Evolutionary conservation across 148 eudicot genomes (phyloP), one percentile per base, ranked within the genome.

Genomic region (Fagopyrum esculentum): DNA sequence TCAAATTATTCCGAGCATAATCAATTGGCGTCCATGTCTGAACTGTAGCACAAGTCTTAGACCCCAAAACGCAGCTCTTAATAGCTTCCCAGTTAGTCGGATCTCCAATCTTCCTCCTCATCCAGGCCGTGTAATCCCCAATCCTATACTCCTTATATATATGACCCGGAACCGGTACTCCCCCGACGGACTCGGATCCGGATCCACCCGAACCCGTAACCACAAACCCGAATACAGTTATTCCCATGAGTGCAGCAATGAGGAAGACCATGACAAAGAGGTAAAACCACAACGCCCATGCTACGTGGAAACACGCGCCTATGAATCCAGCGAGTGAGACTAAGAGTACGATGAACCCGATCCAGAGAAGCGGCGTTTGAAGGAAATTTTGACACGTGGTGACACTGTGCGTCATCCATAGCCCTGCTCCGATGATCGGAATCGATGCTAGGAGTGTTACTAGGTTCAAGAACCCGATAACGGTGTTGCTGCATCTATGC

Each of bases 371-470:
- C 3, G 98, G 98, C 0, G 90, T 92, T 77, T 95, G 98, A 47
- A 95, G 86, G 85, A 95, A 95, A 70, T 77, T 87, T 29, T 87
- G 91, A 70, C 98, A 95, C 1, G 97, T 85, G 1, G 97, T 85
- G 48, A 84, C 86, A 76, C 81, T 84, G 55, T 76, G 82, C 0
- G 97, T 90, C 93, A 95, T 86, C 89, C 95, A 90, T 47, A 95
- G 72, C 3, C 96, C 98, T 3, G 92, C 97, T 9, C 92, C 96
- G 9, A 95, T 92, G 29, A 95, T 95, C 1, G 98, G 98, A n/a
- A 95, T 92, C 0, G 98, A 95, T n/a, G 93, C 88, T 59, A 95
- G 78, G 10, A 95, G 89, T 1, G 98, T 83, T 72, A 95, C 80
- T 12, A 95, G 90, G 93, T 95, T 95, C 46, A 95, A 75, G 84